A percentile compares a stretch with the other conserved stretches of the same genome.
These are phyloP conservation scores for Hypomontagnella monticulosa DNA, from an alignment of 495 filamentous ascomycete species.

Conservation along the genomic window DNA sequence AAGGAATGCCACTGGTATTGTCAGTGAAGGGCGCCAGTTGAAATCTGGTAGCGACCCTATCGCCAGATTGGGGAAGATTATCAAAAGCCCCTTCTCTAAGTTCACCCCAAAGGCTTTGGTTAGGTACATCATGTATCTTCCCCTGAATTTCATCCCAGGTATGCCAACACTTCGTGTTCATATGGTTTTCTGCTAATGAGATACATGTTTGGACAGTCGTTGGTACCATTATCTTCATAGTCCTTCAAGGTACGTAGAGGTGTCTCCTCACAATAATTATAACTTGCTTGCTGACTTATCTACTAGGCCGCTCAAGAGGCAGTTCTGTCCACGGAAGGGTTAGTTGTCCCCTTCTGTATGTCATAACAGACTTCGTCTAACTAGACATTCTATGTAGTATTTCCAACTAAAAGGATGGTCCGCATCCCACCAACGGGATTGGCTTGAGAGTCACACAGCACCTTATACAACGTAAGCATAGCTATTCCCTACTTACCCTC, in stretches of 20 bases:
- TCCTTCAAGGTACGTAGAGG: slow-evolving; percentile 70
- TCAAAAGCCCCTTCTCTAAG: slow-evolving; percentile 73
- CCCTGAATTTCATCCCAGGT: slow-evolving; percentile 88
- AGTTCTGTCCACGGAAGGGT: slow-evolving; percentile 50
- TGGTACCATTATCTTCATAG: slow-evolving; percentile 81
- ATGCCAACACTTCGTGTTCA: slow-evolving; percentile 11
- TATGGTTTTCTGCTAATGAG: slow-evolving; percentile 6
- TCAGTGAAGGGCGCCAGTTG: slow-evolving; percentile 77
- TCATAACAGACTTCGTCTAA: slow-evolving; percentile 26
- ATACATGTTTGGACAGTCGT: slow-evolving; percentile 61
- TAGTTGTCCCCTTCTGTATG: slow-evolving; percentile 9
- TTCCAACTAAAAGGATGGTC: slow-evolving; percentile 90
- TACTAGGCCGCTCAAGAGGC: slow-evolving; percentile 52
- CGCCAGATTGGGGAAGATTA: slow-evolving; percentile 74
- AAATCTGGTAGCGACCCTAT: slow-evolving; percentile 69
- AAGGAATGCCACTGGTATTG: slow-evolving; percentile 63
- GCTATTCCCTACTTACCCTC: slow-evolving; percentile 12
- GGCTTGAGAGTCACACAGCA: slow-evolving; percentile 68
- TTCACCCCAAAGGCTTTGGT: slow-evolving; percentile 73
- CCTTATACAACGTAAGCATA: slow-evolving; percentile 78
- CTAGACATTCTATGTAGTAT: slow-evolving; percentile 61
- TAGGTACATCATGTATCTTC: slow-evolving; percentile 80
- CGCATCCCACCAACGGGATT: slow-evolving; percentile 67
- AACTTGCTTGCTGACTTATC: slow-evolving; percentile 21
- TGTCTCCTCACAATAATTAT: background rate